A percentile compares a stretch with the other conserved stretches of the same genome.
Conservation (phyloP, 1,284 basidiomycete genomes). For the Trichosporon sp. region DNA sequence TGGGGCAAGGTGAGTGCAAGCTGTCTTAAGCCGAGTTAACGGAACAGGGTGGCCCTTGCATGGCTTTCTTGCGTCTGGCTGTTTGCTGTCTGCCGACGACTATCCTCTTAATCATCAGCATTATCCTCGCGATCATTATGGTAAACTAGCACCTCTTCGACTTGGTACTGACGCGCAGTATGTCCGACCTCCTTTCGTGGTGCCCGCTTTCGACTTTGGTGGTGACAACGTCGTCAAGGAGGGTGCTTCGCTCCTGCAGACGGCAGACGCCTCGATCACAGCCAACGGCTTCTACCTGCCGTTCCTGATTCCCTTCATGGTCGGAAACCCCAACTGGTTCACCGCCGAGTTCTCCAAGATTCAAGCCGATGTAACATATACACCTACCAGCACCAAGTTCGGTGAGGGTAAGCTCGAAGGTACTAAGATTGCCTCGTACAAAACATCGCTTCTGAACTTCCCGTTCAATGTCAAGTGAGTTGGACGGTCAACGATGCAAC, state of each 20-base stretch:
- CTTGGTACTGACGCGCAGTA: not conserved
- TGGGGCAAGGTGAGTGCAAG: slow-evolving; percentile 42
- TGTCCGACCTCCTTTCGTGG: not conserved
- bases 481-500: not conserved
- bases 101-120: slow-evolving; percentile 58
- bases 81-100: slow-evolving; percentile 50
- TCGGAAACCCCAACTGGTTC: slow-evolving; percentile 83
- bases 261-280: not conserved
- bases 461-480: slow-evolving; percentile 63
- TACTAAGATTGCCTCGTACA: slow-evolving; percentile 62
- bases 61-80: slow-evolving; percentile 35
- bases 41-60: slow-evolving; percentile 37
- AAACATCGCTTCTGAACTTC: slow-evolving; percentile 71
- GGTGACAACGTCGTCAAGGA: slow-evolving; percentile 1
- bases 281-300: not conserved
- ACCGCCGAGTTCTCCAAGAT: slow-evolving; percentile 66
- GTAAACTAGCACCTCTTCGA: slow-evolving; percentile 55
- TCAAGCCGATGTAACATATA: slow-evolving; percentile 66
- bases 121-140: slow-evolving; percentile 65
- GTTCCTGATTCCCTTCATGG: slow-evolving; percentile 30
- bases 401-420: slow-evolving; percentile 64
- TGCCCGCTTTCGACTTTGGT: not conserved
- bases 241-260: slow-evolving; percentile 5
- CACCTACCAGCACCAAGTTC: slow-evolving; percentile 59
- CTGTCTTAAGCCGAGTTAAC: slow-evolving; percentile 9